Evolutionary conservation across 805 yeast genomes (phyloP), one percentile per base, ranked within the genome.

Genomic region (Komagataella kurtzmanii): DNA sequence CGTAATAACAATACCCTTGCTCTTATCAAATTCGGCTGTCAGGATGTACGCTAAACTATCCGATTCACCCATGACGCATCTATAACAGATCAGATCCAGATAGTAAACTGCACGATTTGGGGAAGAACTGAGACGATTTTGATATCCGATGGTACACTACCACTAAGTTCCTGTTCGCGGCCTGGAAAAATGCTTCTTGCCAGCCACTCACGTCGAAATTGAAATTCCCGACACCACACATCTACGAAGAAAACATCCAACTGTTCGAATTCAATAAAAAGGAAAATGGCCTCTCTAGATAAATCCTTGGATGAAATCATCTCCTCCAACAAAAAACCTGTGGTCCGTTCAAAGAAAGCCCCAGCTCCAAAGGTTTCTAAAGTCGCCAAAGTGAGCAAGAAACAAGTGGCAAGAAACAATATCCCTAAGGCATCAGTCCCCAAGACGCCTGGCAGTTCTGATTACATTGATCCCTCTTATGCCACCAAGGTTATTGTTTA

Each of bases 241-340:
- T 10, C 40, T 30, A 10, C 40, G 40, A 14, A 30, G 23, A 30
- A 30, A 10, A 10, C 40, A 30, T 30, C 40, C 12, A 30, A 30
- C 40, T 30, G 14, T 30, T 46, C 50, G 24, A 46, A 30, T 17
- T 30, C 19, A 24, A 44, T 24, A n/a, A 21, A 45, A 19, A 49
- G 24, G 50, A 65, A 50, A 53, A 86, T 84, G 90, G 76, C 84
- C 57, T 77, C 85, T 62, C 79, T 91, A 72, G 97, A 91, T 72
- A 85, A 87, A 73, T 88, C 97, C 49, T 80, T 91, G 64, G 99
- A 91, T 74, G 97, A 89, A 61, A 91, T 91, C 68, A 86, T 91
- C 65, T 79, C 95, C 54, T 70, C 86, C 56, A 62, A 57, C 54
- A 60, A 56, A 49, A 61, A 57, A 55, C 56, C 61, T 48, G 55